Conservation (phyloP, 2,329 filamentous ascomycete species). For the Teratosphaeria viscida region DNA sequence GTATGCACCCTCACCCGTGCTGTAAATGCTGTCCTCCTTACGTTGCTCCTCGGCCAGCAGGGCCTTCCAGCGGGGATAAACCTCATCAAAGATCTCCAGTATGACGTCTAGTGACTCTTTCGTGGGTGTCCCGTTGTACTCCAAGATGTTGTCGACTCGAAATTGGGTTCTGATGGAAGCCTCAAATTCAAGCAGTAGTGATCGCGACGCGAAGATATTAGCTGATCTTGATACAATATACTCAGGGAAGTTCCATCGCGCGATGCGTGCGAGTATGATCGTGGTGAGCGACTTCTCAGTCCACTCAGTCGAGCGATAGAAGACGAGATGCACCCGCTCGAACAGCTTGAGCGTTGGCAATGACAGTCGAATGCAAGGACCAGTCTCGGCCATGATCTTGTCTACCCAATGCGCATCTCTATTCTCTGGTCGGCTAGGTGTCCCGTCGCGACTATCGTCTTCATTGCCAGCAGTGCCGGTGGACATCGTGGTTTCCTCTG, state of each 20-base stretch:
- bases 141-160: constrained; percentile 68
- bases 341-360: constrained; percentile 67
- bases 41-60: constrained; percentile 63
- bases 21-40: constrained; percentile 68
- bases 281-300: constrained; percentile 93
- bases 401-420: constrained; percentile 63
- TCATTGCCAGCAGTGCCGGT: constrained; percentile 26
- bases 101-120: constrained; percentile 57
- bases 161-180: constrained; percentile 72
- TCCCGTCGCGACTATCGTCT: constrained; percentile 26
- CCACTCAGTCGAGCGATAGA: constrained; percentile 94
- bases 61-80: constrained; percentile 71
- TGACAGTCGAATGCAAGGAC: constrained; percentile 75
- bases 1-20: constrained; percentile 78
- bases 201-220: constrained; percentile 74
- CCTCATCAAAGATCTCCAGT: constrained; percentile 58
- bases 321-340: constrained; percentile 87
- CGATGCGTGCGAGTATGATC: constrained; percentile 86
- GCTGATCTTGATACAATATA: constrained; percentile 85
- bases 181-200: constrained; percentile 77
- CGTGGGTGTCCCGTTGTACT: constrained; percentile 62
- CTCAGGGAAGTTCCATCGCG: constrained; percentile 72
- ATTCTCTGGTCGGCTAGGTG: constrained; percentile 41
- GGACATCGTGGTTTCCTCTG: constrained; percentile 43
- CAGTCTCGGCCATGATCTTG: constrained; percentile 68